Percentiles rank a stretch among this genome's conserved stretches.
Conservation (phyloP, 192 early-diverging fungal species). For the Phycomyces blakesleeanus region DNA sequence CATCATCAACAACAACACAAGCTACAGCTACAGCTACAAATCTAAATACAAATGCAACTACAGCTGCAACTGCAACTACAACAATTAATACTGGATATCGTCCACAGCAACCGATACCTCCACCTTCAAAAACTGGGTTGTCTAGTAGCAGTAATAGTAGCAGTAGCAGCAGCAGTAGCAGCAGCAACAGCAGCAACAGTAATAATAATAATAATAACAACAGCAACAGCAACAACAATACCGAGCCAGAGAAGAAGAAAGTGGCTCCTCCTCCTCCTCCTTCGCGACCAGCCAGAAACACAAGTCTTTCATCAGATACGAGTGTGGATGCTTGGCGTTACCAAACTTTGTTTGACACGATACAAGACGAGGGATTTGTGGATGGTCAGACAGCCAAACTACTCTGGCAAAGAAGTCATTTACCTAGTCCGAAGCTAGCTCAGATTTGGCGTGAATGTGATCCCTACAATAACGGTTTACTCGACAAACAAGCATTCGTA, state of each 20-base stretch:
- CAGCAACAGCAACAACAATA: neutral
- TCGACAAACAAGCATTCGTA: slow-evolving; percentile 24
- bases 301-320: neutral
- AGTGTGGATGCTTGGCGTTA: slow-evolving; percentile 6
- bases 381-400: slow-evolving; percentile 12
- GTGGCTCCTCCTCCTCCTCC: slow-evolving; percentile 22
- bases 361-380: slow-evolving; percentile 23
- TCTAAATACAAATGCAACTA: too few species aligned
- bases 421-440: slow-evolving; percentile 14
- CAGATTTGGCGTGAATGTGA: slow-evolving; percentile 28
- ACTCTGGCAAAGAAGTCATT: slow-evolving; percentile 21
- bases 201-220: too few species aligned
- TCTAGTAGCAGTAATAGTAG: too few species aligned
- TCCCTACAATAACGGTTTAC: slow-evolving; percentile 14
- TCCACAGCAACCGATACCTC: too few species aligned
- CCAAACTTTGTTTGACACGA: slow-evolving; percentile 15
- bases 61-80: too few species aligned
- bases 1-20: too few species aligned
- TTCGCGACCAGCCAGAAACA: slow-evolving; percentile 7
- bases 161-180: too few species aligned
- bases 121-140: too few species aligned
- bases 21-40: too few species aligned
- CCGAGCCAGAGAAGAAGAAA: slow-evolving; percentile 7
- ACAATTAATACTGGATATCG: too few species aligned
- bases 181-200: too few species aligned